Conservation (phyloP, 2,329 filamentous ascomycete genomes). For the Sporothrix curviconia region DNA sequence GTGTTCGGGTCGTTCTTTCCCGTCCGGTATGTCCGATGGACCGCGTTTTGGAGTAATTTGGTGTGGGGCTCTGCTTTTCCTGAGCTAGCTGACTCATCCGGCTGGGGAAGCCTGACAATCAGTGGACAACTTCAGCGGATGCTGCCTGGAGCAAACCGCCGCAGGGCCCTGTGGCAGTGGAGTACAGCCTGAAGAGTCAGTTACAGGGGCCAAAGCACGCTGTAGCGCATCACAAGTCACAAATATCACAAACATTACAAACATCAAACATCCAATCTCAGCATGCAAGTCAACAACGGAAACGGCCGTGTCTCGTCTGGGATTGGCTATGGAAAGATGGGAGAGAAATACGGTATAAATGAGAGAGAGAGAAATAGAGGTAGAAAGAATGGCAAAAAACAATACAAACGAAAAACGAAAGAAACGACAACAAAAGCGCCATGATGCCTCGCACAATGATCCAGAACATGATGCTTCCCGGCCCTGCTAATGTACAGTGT, state of each 20-base stretch:
- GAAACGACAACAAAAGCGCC: neutral
- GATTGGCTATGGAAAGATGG: neutral
- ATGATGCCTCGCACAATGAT: neutral
- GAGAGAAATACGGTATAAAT: too few species aligned
- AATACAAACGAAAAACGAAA: too few species aligned
- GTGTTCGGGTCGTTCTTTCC: neutral
- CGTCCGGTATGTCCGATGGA: constrained; percentile 5
- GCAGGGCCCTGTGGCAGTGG: neutral
- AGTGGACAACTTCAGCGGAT: too few species aligned
- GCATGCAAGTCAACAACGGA: too few species aligned
- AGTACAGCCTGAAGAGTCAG: neutral
- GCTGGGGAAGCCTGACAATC: too few species aligned
- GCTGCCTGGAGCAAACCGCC: too few species aligned
- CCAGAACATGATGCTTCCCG: neutral
- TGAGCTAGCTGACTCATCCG: neutral
- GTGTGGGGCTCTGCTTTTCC: neutral
- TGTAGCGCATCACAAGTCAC: too few species aligned
- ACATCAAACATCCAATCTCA: too few species aligned
- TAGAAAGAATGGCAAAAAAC: neutral
- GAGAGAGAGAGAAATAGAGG: too few species aligned
- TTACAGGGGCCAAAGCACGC: too few species aligned
- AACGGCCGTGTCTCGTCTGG: too few species aligned
- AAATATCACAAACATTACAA: too few species aligned
- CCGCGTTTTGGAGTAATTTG: neutral
- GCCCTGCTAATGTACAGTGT: neutral